These are phyloP conservation scores for Papiliotrema flavescens DNA, from an alignment of 1,284 basidiomycete genomes.

Conservation along the genomic window DNA sequence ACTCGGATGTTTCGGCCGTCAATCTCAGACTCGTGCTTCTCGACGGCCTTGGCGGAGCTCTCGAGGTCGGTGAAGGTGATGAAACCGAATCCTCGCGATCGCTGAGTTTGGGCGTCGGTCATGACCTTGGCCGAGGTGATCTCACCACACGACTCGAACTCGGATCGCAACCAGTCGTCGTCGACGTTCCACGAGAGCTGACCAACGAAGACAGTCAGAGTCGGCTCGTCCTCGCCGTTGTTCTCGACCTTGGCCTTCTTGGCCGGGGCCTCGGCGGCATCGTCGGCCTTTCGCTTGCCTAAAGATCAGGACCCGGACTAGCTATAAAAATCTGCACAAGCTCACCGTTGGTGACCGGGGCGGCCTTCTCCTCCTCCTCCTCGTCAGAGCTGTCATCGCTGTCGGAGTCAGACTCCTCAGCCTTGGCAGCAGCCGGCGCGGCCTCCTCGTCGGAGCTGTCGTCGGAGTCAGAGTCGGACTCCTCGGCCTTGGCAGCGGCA, in stretches of 20 bases:
- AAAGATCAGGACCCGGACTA: background rate
- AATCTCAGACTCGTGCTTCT: conserved; percentile 74
- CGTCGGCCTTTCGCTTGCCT: conserved; percentile 85
- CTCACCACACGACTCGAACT: conserved; percentile 86
- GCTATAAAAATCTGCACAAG: conserved; percentile 25
- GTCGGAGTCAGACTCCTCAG: conserved; percentile 15
- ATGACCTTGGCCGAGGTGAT: conserved; percentile 83
- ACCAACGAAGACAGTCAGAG: conserved; percentile 84
- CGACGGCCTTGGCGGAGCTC: conserved; percentile 70
- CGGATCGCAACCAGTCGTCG: conserved; percentile 89
- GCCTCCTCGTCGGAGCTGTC: conserved; percentile 36
- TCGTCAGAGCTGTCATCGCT: conserved; percentile 27
- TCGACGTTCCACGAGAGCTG: conserved; percentile 96
- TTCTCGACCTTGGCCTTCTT: conserved; percentile 73
- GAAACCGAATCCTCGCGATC: conserved; percentile 90
- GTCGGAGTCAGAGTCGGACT: conserved; percentile 32
- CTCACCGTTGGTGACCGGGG: conserved; percentile 53
- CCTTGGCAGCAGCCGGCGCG: conserved; percentile 12
- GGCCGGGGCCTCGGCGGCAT: conserved; percentile 54
- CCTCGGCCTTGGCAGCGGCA: conserved; percentile 5
- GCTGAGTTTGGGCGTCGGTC: conserved; percentile 82
- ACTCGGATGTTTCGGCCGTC: conserved; percentile 87
- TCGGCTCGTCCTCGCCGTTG: conserved; percentile 55
- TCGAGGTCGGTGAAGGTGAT: conserved; percentile 74
- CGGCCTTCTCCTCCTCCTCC: conserved; percentile 55